Evolutionary conservation across 306 rosid genomes (phyloP).

Genomic region (Hippophae tibetana): DNA sequence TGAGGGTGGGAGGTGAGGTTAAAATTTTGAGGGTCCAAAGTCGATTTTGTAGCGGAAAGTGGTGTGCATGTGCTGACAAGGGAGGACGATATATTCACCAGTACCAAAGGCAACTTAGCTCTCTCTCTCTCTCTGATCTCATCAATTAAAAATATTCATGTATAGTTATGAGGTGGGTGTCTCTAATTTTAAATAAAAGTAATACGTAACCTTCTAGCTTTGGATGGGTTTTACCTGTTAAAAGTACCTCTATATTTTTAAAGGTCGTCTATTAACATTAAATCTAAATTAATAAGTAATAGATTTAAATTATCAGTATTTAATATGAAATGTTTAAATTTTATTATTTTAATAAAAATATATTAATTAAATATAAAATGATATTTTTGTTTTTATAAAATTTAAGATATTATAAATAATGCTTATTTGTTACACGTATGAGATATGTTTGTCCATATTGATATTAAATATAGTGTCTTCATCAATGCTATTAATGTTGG

Average conservation of each 20-base stretch:
- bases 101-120: conserved; percentile 77
- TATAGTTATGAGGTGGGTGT: conserved; percentile 31
- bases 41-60: conserved; percentile 84
- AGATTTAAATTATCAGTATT: too few species aligned
- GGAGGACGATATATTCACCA: conserved; percentile 57
- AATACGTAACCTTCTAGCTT: not conserved
- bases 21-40: conserved; percentile 64
- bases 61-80: conserved; percentile 99
- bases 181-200: conserved; percentile 26
- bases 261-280: not conserved
- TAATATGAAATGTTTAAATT: too few species aligned
- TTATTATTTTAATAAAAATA: too few species aligned
- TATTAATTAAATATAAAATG: too few species aligned
- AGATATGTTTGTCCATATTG: too few species aligned
- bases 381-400: too few species aligned
- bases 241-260: not conserved
- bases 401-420: too few species aligned
- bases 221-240: too few species aligned
- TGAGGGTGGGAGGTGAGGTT: conserved; percentile 54
- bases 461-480: too few species aligned
- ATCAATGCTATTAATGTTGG: too few species aligned
- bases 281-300: too few species aligned
- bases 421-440: too few species aligned
- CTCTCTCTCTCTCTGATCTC: conserved; percentile 23
- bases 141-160: conserved; percentile 11